Evolutionary conservation across 2,329 filamentous ascomycete genomes (phyloP).

Genomic region (Gnomoniopsis smithogilvyi): DNA sequence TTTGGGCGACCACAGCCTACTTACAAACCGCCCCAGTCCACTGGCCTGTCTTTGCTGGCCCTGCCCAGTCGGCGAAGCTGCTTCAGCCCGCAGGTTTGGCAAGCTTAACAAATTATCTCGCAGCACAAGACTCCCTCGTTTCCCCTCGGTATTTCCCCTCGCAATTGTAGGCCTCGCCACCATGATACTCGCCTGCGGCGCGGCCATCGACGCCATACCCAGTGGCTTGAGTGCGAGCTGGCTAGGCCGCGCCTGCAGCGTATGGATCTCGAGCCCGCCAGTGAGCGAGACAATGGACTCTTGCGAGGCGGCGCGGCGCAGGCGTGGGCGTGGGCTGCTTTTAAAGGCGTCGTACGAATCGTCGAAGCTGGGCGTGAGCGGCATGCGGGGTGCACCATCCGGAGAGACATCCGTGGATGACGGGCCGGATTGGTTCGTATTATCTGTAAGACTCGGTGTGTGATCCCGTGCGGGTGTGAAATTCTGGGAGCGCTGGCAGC

Average conservation of each 20-base stretch:
- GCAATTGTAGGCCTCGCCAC: conserved; percentile 57
- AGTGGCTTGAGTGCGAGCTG: conserved; percentile 62
- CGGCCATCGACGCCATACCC: conserved; percentile 50
- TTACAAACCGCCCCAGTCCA: conserved; percentile 41
- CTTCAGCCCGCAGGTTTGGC: conserved; percentile 28
- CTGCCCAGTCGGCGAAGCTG: not conserved
- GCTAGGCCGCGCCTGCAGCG: conserved; percentile 69
- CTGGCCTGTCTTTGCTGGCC: conserved; percentile 20
- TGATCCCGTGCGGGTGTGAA: conserved; percentile 27
- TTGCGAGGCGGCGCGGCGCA: conserved; percentile 65
- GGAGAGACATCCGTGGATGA: conserved; percentile 30
- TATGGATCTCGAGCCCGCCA: conserved; percentile 88
- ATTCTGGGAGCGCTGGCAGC: conserved; percentile 12
- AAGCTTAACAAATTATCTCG: conserved; percentile 51
- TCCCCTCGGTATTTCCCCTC: conserved; percentile 34
- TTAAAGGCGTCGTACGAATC: conserved; percentile 22
- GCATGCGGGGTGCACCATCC: conserved; percentile 14
- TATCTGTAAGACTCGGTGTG: conserved; percentile 26
- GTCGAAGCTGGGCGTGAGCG: conserved; percentile 20
- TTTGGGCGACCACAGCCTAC: conserved; percentile 40
- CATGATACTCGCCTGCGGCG: conserved; percentile 56
- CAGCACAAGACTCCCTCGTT: conserved; percentile 52
- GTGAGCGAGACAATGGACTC: conserved; percentile 86
- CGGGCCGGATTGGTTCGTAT: conserved; percentile 28
- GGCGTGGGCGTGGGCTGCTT: conserved; percentile 28